Percentiles rank a stretch among this genome's conserved stretches.
Evolutionary conservation across 805 yeast species (phyloP).

Genomic region (Metschnikowia sp.): DNA sequence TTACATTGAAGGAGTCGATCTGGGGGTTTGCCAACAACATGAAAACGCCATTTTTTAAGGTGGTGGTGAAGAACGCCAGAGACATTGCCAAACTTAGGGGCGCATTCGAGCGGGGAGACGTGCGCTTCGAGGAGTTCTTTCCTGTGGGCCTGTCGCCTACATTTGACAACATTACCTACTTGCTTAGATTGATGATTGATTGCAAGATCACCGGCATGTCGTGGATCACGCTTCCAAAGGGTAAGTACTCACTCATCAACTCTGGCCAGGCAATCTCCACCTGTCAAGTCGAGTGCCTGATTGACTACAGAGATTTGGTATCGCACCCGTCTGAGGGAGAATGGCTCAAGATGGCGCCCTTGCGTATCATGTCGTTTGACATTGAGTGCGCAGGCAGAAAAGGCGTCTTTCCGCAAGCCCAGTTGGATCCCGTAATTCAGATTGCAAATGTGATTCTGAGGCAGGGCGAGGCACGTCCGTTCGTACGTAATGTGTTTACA

Average conservation of each 20-base stretch:
- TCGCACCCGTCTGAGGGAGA: conserved; percentile 91
- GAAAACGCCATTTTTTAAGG: conserved; percentile 74
- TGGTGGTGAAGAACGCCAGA: conserved; percentile 63
- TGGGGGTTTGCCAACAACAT: conserved; percentile 90
- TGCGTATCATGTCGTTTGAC: conserved; percentile 90
- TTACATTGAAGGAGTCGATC: conserved; percentile 73
- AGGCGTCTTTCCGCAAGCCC: conserved; percentile 95
- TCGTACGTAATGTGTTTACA: conserved; percentile 91
- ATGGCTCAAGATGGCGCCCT: conserved; percentile 90
- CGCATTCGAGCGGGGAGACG: conserved; percentile 80
- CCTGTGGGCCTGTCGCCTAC: conserved; percentile 57
- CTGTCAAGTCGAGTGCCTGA: conserved; percentile 80
- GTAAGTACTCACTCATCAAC: conserved; percentile 54
- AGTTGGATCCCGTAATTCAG: conserved; percentile 90
- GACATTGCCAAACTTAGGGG: conserved; percentile 67
- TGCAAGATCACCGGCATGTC: conserved; percentile 94
- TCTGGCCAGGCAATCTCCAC: conserved; percentile 49
- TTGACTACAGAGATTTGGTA: conserved; percentile 64
- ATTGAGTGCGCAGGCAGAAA: conserved; percentile 98
- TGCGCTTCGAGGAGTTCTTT: conserved; percentile 62
- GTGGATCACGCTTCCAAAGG: conserved; percentile 87
- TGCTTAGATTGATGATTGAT: conserved; percentile 87
- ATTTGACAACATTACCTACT: conserved; percentile 85
- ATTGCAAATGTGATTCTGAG: conserved; percentile 91
- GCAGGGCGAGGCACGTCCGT: conserved; percentile 82